A percentile compares a stretch with the other conserved stretches of the same genome.
These are phyloP conservation scores for Quercus parvula DNA, from an alignment of 306 rosid genomes.

Conservation along the genomic window DNA sequence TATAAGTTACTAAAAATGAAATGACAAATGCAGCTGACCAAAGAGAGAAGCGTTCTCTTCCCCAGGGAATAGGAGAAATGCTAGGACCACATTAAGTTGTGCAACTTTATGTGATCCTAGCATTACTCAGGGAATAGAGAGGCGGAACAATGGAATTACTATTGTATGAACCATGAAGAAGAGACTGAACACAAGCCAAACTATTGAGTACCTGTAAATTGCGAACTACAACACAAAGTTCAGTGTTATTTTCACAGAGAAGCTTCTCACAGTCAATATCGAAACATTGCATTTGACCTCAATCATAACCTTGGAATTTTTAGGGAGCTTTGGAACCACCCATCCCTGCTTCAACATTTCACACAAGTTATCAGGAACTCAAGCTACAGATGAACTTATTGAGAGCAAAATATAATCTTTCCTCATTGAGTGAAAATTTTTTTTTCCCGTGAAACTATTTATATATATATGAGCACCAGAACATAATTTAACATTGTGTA, in stretches of 20 bases:
- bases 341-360: conserved; percentile 55
- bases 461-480: neutral
- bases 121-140: neutral
- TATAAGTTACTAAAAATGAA: too few species aligned
- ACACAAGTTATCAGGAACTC: conserved; percentile 22
- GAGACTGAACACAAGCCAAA: neutral
- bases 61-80: too few species aligned
- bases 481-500: neutral
- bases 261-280: conserved; percentile 98
- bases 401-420: neutral
- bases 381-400: neutral
- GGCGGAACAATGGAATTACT: neutral
- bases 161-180: neutral
- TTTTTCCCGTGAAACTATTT: too few species aligned
- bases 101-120: too few species aligned
- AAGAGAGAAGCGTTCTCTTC: too few species aligned
- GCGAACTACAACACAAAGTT: conserved; percentile 76
- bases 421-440: neutral
- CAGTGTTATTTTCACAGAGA: conserved; percentile 76
- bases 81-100: too few species aligned
- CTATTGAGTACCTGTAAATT: conserved; percentile 52
- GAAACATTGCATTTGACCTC: conserved; percentile 48
- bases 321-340: conserved; percentile 52
- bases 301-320: conserved; percentile 33
- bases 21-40: too few species aligned